These are phyloP conservation scores for Zygoascus ofunaensis DNA, from an alignment of 805 yeast species.

Conservation along the genomic window DNA sequence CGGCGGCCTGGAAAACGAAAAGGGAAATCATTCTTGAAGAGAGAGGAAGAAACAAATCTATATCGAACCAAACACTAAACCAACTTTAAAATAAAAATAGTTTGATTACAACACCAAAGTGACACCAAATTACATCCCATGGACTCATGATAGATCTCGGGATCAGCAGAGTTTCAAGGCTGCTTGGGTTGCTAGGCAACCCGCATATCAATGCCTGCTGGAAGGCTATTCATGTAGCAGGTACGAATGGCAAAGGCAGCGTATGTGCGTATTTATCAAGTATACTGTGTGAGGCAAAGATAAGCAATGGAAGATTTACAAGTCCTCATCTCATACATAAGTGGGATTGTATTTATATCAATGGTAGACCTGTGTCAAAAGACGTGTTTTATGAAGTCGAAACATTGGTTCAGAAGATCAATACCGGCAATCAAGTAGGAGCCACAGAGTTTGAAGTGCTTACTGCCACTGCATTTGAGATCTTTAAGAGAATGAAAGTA, in stretches of 20 bases:
- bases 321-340: constrained; percentile 75
- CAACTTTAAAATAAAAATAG: no score
- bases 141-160: constrained; percentile 54
- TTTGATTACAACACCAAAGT: no score
- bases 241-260: constrained; percentile 96
- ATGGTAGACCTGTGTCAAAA: constrained; percentile 46
- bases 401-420: constrained; percentile 33
- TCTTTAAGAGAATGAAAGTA: constrained; percentile 52
- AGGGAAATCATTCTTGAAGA: no score
- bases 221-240: constrained; percentile 82
- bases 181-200: constrained; percentile 47
- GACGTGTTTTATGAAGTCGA: constrained; percentile 40
- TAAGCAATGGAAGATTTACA: constrained; percentile 69
- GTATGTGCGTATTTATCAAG: constrained; percentile 75
- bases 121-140: no score
- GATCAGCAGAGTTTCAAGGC: constrained; percentile 38
- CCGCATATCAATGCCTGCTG: constrained; percentile 54
- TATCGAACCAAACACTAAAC: no score
- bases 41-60: no score
- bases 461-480: constrained; percentile 76
- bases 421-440: constrained; percentile 37
- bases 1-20: neutral
- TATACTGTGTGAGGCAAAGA: constrained; percentile 39
- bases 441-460: constrained; percentile 85
- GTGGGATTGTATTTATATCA: constrained; percentile 66